Base-by-base conservation (phyloP, 768 basidiomycete genomes). In the Tulasnella sp. region DNA sequence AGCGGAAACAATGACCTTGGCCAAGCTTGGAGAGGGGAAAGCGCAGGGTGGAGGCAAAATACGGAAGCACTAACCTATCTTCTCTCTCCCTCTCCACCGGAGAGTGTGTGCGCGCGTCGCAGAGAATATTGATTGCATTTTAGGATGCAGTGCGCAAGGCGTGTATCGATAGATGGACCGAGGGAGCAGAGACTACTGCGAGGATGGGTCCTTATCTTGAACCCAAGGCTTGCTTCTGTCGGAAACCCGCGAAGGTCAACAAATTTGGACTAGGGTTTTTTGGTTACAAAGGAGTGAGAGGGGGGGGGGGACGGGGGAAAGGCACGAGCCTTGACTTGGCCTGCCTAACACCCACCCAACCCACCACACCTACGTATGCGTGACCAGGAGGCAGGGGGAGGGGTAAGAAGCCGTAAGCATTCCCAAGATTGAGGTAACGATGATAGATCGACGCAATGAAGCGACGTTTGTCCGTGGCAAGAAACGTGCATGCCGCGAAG, bases 241-340 rank as follows among this genome's bases (percentile, higher is more conserved):
- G 64, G 64, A 69, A 69, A 69, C 64, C 64, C 64, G 64, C 64
- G 64, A 69, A 69, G 54, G 64, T 69, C 64, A 69, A 69, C 60
- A 37, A 11, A 31, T 34, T 16, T 69, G 64, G 64, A 69, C 64
- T 37, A 37, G 64, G 64, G 64, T 69, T 69, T 69, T 20, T 54
- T 54, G 54, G 54, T 54, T 54, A 24, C n/a, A 24, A 24, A 8
- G 22, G 16, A 20, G 1, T 4, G 50, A 24, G 54, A 54, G n/a
- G 54, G 54, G 54, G 54, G 54, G 54, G 28, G 34, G 28, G 64
- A 20, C 2, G 31, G 24, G 58, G n/a, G 64, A 9, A 69, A 69
- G 64, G 64, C 64, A 69, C 64, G 64, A 69, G 64, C 14, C 64
- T 37, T 69, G 64, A 69, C 31, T 69, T 34, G 64, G 64, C 28